Evolutionary conservation across 805 yeast species (phyloP), one percentile per base, ranked within the genome.

Genomic region (Pichia gijzeniarum): DNA sequence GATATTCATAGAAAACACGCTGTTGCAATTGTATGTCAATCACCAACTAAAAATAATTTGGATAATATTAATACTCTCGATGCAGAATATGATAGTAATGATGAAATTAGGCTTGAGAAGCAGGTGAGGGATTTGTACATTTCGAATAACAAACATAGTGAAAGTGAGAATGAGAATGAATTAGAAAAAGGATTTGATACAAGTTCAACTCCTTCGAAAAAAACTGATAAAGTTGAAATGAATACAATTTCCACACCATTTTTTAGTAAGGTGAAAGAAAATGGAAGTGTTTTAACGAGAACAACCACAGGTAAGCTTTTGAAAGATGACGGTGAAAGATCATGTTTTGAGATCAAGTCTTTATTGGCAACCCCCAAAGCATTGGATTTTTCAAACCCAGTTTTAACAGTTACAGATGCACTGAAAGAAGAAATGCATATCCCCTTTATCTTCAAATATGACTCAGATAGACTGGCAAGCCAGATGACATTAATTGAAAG

Each of bases 401-500:
- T 48, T 5, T 40, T 57, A 8, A 52, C 58, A n/a, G 64, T 74
- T 39, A 70, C 67, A 46, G 65, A 70, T 42, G 61, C 67, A 18
- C 60, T 74, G 71, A 63, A 70, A 20, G 58, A 64, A 10, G 74
- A 72, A 5, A 67, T 74, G 21, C 99, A 93, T 61, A 75, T 85
- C 8, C 89, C 97, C 2, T 91, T 93, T 59, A 73, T 90, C 30
- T 70, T 93, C 55, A 78, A 83, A 62, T 82, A 78, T 60, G 79
- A 74, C 45, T 80, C 96, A 1, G 64, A 69, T 45, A 67, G 75
- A 0, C 64, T 93, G 27, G 89, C 95, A 5, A 31, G 80, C 51
- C 97, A 91, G 52, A 72, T 91, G 63, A 91, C 98, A 0, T 61
- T 86, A 40, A 84, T 91, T 51, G 99, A 93, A 62, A 72, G 80